Evolutionary conservation across 495 filamentous ascomycete species (phyloP).

Genomic region (Talaromyces adpressus): DNA sequence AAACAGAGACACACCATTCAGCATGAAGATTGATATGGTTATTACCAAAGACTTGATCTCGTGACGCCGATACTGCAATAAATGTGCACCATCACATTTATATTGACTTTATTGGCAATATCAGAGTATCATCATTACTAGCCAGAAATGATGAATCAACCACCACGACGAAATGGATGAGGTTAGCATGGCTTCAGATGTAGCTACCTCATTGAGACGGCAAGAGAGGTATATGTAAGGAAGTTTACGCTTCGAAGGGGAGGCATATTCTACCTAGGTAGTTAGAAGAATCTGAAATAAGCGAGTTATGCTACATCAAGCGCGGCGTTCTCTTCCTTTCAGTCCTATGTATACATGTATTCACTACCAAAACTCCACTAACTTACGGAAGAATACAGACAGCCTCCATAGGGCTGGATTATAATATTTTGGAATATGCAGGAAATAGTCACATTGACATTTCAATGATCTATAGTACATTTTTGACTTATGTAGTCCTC

Average conservation of each 20-base stretch:
- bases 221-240: background rate
- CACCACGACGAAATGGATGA: background rate
- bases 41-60: background rate
- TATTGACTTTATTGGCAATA: background rate
- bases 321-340: too few relatives aligned
- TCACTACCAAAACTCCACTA: too few relatives aligned
- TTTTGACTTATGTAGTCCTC: background rate
- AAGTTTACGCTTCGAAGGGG: background rate
- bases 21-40: background rate
- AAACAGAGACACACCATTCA: background rate
- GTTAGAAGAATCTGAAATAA: too few relatives aligned
- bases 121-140: background rate
- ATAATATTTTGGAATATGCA: background rate
- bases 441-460: background rate
- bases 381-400: too few relatives aligned
- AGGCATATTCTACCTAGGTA: background rate
- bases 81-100: background rate
- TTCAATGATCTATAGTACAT: conserved; percentile 5
- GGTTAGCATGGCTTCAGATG: background rate
- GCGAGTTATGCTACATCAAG: too few relatives aligned
- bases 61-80: background rate
- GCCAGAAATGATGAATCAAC: background rate
- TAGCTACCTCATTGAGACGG: background rate
- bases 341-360: too few relatives aligned
- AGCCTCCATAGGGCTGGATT: too few relatives aligned